Percentiles rank a stretch among this genome's conserved stretches.
phyloP scores from a whole-genome alignment of 148 eudicot genomes.

The Drosera capensis region DNA sequence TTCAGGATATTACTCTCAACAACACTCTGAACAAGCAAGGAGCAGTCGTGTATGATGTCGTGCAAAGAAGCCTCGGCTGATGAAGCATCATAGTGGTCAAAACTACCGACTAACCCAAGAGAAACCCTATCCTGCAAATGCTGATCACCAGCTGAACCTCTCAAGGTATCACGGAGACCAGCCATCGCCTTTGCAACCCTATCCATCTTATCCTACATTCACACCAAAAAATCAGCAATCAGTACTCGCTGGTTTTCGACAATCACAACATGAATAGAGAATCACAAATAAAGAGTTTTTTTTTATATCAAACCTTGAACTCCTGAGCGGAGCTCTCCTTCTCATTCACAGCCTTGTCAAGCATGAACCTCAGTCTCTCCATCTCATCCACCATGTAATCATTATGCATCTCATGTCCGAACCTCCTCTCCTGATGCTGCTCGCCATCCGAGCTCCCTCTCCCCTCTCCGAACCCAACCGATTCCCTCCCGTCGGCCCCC shows the following conservation, averaged over 20 bases:
- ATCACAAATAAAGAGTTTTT: constrained; percentile 3
- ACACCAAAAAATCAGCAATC: neutral
- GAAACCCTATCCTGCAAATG: constrained; percentile 16
- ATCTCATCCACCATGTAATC: constrained; percentile 46
- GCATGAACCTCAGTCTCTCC: constrained; percentile 37
- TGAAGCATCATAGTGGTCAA: constrained; percentile 9
- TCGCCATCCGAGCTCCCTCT: constrained; percentile 23
- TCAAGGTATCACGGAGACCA: constrained; percentile 43
- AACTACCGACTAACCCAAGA: constrained; percentile 11
- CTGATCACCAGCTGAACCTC: constrained; percentile 29
- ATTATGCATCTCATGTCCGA: constrained; percentile 41
- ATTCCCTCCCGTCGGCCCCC: constrained; percentile 38
- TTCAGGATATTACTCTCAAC: constrained; percentile 17
- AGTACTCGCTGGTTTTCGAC: no score
- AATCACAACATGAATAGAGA: constrained; percentile 4
- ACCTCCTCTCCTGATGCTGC: constrained; percentile 18
- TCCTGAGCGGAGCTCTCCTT: constrained; percentile 45
- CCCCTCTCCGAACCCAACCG: constrained; percentile 27
- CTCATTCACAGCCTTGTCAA: constrained; percentile 40
- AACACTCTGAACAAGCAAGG: constrained; percentile 30
- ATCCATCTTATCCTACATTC: constrained; percentile 60
- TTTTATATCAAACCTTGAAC: constrained; percentile 62
- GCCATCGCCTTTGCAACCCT: constrained; percentile 40
- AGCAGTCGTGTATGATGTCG: constrained; percentile 61
- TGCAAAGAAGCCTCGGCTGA: constrained; percentile 21